A percentile compares a stretch with the other conserved stretches of the same genome.
Evolutionary conservation across 2,329 filamentous ascomycete genomes (phyloP).

Genomic region (Colletotrichum caudatum): DNA sequence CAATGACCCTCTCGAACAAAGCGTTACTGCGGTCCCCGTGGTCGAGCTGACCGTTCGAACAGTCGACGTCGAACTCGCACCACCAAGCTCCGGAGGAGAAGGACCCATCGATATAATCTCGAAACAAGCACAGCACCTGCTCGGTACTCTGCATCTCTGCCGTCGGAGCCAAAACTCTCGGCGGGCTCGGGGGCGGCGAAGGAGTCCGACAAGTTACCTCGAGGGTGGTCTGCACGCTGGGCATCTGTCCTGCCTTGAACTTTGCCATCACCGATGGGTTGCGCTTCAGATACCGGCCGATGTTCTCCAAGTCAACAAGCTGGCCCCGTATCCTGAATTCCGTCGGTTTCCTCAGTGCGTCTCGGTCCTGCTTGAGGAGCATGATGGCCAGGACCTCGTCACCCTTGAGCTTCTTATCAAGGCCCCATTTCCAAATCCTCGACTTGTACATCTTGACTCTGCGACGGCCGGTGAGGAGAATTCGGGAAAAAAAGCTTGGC

Average conservation of each 20-base stretch:
- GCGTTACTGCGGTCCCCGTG: slow-evolving; percentile 50
- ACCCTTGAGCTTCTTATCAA: slow-evolving; percentile 57
- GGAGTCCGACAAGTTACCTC: slow-evolving; percentile 52
- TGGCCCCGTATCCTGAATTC: slow-evolving; percentile 55
- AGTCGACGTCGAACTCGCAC: slow-evolving; percentile 49
- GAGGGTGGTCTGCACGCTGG: slow-evolving; percentile 48
- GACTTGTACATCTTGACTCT: slow-evolving; percentile 60
- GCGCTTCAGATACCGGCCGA: slow-evolving; percentile 55
- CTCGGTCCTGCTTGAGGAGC: slow-evolving; percentile 53
- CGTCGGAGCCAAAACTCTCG: slow-evolving; percentile 43
- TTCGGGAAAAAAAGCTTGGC: background rate
- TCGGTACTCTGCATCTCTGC: slow-evolving; percentile 46
- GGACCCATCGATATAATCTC: slow-evolving; percentile 48
- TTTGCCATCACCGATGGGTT: slow-evolving; percentile 52
- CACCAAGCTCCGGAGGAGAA: slow-evolving; percentile 48
- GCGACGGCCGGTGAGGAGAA: slow-evolving; percentile 16
- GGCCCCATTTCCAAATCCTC: slow-evolving; percentile 56
- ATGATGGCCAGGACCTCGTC: slow-evolving; percentile 56
- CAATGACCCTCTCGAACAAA: slow-evolving; percentile 51
- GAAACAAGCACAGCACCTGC: slow-evolving; percentile 47
- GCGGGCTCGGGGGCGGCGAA: slow-evolving; percentile 45
- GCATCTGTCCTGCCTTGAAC: slow-evolving; percentile 48
- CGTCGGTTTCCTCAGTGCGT: slow-evolving; percentile 50
- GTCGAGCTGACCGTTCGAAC: slow-evolving; percentile 43
- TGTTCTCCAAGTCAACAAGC: slow-evolving; percentile 54